Percentiles rank a stretch among this genome's conserved stretches.
phyloP scores from a whole-genome alignment of 2,329 filamentous ascomycete species.

The Exophiala aquamarina region DNA sequence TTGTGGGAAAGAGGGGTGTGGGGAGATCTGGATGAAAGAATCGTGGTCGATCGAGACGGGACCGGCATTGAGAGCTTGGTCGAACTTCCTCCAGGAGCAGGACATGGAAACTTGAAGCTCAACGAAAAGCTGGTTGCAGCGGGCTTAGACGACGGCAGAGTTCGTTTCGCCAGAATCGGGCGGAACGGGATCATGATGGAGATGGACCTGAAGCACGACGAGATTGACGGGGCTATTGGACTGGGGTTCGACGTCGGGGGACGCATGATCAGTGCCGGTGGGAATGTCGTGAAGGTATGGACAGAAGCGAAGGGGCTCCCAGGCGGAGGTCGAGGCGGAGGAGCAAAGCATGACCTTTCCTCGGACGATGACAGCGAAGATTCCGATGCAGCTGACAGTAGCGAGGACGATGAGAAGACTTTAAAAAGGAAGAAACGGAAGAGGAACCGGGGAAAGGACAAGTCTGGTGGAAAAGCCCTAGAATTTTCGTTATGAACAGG shows the following conservation, averaged over 20 bases:
- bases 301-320: slow-evolving; percentile 61
- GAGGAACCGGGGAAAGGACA: slow-evolving; percentile 45
- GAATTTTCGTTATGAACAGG: slow-evolving; percentile 23
- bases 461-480: slow-evolving; percentile 27
- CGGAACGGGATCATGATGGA: slow-evolving; percentile 69
- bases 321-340: slow-evolving; percentile 37
- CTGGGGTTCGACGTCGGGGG: slow-evolving; percentile 82
- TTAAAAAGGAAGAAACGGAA: slow-evolving; percentile 48
- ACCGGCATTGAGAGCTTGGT: slow-evolving; percentile 81
- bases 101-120: slow-evolving; percentile 65
- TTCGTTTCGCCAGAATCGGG: slow-evolving; percentile 75
- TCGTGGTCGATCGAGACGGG: slow-evolving; percentile 71
- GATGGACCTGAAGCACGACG: slow-evolving; percentile 68
- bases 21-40: slow-evolving; percentile 91
- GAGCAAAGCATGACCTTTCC: slow-evolving; percentile 35
- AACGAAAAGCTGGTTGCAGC: slow-evolving; percentile 58
- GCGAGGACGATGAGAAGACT: slow-evolving; percentile 51
- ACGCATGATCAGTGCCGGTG: slow-evolving; percentile 86
- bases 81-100: slow-evolving; percentile 68
- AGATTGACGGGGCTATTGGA: slow-evolving; percentile 79
- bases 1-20: slow-evolving; percentile 93
- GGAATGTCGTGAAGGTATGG: slow-evolving; percentile 87
- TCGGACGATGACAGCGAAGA: slow-evolving; percentile 46
- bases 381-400: slow-evolving; percentile 42
- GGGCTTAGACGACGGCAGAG: slow-evolving; percentile 75